These are phyloP conservation scores for Euptelea pleiosperma DNA, from an alignment of 164 flowering plant genomes.

Conservation along the genomic window DNA sequence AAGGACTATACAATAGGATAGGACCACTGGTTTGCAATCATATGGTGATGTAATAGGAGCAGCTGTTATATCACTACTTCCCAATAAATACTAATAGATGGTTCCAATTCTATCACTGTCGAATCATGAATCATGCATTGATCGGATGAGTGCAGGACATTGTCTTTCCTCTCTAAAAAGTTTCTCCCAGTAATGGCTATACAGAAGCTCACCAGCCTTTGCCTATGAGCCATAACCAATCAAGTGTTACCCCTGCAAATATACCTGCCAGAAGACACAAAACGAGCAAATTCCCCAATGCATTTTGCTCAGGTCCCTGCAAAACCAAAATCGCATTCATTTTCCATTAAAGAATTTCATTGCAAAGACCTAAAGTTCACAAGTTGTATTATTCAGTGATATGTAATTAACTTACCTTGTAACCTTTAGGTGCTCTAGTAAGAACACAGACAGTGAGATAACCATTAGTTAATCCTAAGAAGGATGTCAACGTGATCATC, in stretches of 20 bases:
- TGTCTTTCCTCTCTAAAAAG: too few relatives aligned
- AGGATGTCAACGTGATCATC: slow-evolving; percentile 56
- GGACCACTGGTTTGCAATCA: too few relatives aligned
- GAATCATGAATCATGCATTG: too few relatives aligned
- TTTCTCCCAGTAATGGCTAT: too few relatives aligned
- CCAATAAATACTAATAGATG: too few relatives aligned
- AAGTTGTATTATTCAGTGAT: too few relatives aligned
- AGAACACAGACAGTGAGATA: slow-evolving; percentile 59
- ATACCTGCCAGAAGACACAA: slow-evolving; percentile 44
- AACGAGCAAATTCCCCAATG: slow-evolving; percentile 60
- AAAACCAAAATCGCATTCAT: slow-evolving; percentile 8
- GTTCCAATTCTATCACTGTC: too few relatives aligned
- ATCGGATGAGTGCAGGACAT: too few relatives aligned
- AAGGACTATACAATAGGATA: too few relatives aligned
- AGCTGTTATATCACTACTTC: too few relatives aligned
- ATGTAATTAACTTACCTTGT: slow-evolving; percentile 37
- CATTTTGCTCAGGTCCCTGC: slow-evolving; percentile 71
- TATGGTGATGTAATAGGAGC: too few relatives aligned
- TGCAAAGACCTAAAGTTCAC: too few relatives aligned
- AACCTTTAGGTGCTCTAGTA: slow-evolving; percentile 60
- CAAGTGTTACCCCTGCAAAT: slow-evolving; percentile 52
- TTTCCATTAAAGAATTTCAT: not conserved
- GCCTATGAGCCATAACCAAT: slow-evolving; percentile 59
- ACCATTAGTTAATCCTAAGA: slow-evolving; percentile 59
- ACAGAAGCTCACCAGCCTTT: slow-evolving; percentile 22